These are phyloP conservation scores for Sporothrix variecibatus DNA, from an alignment of 2,329 filamentous ascomycete genomes.

Conservation along the genomic window DNA sequence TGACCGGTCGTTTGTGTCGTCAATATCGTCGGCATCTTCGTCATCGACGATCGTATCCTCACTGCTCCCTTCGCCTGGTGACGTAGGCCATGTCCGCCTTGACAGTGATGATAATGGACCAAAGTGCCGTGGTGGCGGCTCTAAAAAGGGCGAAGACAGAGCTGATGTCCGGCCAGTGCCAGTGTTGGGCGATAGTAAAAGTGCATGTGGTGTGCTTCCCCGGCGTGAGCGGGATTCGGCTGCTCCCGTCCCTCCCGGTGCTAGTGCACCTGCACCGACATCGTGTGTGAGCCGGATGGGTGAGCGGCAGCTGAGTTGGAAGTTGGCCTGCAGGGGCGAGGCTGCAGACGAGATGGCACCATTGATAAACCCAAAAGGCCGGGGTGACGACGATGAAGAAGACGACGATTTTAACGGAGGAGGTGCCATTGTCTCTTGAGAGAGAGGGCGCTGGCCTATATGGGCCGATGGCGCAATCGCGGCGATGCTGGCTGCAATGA, in stretches of 20 bases:
- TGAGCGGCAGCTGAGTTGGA: slow-evolving; percentile 39
- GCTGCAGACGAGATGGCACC: slow-evolving; percentile 36
- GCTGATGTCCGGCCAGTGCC: neutral
- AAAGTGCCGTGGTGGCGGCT: slow-evolving; percentile 32
- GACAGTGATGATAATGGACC: slow-evolving; percentile 21
- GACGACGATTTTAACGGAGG: neutral
- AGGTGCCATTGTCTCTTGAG: slow-evolving; percentile 17
- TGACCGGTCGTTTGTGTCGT: slow-evolving; percentile 25
- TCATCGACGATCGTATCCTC: slow-evolving; percentile 27
- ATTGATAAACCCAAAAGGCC: slow-evolving; percentile 29
- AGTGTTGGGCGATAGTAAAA: neutral
- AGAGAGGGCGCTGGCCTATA: neutral
- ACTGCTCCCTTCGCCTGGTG: slow-evolving; percentile 19
- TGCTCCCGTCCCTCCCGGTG: slow-evolving; percentile 16
- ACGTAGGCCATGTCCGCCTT: slow-evolving; percentile 6
- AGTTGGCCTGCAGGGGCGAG: slow-evolving; percentile 36
- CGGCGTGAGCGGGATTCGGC: slow-evolving; percentile 7
- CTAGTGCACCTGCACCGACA: neutral
- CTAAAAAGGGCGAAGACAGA: slow-evolving; percentile 31
- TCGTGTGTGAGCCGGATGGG: slow-evolving; percentile 35
- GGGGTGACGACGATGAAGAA: slow-evolving; percentile 3
- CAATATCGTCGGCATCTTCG: slow-evolving; percentile 26
- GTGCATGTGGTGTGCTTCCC: neutral
- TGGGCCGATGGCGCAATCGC: neutral
- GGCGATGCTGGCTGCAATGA: neutral